Evolutionary conservation across 1,139 yeast species (phyloP), one percentile per base, ranked within the genome.

Genomic region (Candida pseudoviswanathii): DNA sequence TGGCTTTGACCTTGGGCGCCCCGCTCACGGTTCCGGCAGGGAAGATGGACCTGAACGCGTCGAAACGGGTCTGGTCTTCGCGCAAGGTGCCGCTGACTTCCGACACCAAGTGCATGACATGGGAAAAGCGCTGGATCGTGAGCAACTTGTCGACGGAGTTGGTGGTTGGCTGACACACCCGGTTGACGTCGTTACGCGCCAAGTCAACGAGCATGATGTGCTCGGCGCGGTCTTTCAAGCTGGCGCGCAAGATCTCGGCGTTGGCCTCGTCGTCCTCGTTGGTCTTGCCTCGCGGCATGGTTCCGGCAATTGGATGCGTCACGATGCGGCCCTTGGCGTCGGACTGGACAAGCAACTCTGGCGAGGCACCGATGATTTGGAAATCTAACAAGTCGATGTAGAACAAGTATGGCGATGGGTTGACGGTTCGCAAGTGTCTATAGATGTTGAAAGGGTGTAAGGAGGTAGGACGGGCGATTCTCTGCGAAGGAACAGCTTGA

Each of bases 11-110:
- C 70, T 94, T 94, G 49, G 99, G 99, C 1, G 99, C 98, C 38
- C 99, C 99, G 54, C 96, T 86, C 10, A 94, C 98, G 1, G 99
- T 94, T 42, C 99, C 99, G 1, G 99, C 99, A 24, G 99, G 99
- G 82, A 94, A 94, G 51, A 94, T 89, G 6, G 97, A 91, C 65
- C 99, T 81, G 69, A 94, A 91, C 0, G 99, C 99, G 71, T 94
- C 99, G 64, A 94, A 94, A 56, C 98, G 78, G 16, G 95, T 86
- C 73, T 89, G 86, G 53, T 82, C 98, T 0, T 76, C 70, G 63
- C 99, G 80, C 59, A 94, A 75, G 2, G 86, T 90, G 26, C 99
- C 99, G 55, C 96, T 86, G 11, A 94, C 98, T 67, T 94, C 96
- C 2, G 96, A 89, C 3, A 92, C 97, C 60, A 94, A 76, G 69